A percentile compares a stretch with the other conserved stretches of the same genome.
phyloP scores from a whole-genome alignment of 2,329 filamentous ascomycete species.

The Pseudogymnoascus sp. region DNA sequence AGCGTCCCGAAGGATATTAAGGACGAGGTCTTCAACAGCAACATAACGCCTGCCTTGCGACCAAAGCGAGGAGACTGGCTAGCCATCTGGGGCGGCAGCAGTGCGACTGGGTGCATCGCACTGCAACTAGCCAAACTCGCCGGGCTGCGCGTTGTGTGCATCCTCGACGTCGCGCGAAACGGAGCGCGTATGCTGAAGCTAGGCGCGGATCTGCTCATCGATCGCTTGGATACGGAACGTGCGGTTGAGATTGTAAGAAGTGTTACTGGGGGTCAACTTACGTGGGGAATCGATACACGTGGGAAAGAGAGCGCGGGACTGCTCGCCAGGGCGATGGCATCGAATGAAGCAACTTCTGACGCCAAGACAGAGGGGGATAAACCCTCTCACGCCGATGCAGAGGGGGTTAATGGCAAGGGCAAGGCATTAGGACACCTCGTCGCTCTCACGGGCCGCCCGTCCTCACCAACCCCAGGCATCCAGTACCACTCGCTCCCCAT shows the following conservation, averaged over 20 bases:
- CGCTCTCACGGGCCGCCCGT: slow-evolving; percentile 14
- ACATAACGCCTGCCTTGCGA: slow-evolving; percentile 42
- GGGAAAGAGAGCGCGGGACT: slow-evolving; percentile 55
- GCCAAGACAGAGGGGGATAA: no score
- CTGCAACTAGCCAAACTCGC: slow-evolving; percentile 61
- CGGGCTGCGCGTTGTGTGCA: slow-evolving; percentile 55
- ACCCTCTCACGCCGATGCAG: no score
- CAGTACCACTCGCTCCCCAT: slow-evolving; percentile 55
- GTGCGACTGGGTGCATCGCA: slow-evolving; percentile 58
- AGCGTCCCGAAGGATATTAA: slow-evolving; percentile 52
- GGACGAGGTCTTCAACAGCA: slow-evolving; percentile 50
- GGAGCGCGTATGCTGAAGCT: slow-evolving; percentile 48
- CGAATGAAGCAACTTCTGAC: background rate
- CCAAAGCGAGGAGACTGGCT: slow-evolving; percentile 59
- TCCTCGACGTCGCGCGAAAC: slow-evolving; percentile 61
- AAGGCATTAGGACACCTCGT: background rate
- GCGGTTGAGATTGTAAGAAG: slow-evolving; percentile 56
- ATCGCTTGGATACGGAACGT: slow-evolving; percentile 57
- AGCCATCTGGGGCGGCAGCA: slow-evolving; percentile 64
- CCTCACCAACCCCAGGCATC: slow-evolving; percentile 19
- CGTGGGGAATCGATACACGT: slow-evolving; percentile 62
- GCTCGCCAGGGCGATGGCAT: slow-evolving; percentile 31
- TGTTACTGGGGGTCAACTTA: slow-evolving; percentile 48
- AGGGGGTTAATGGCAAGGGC: background rate
- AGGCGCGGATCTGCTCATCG: slow-evolving; percentile 56